Base-by-base conservation (phyloP, 148 eudicot genomes). In the Chenopodium berlandieri region DNA sequence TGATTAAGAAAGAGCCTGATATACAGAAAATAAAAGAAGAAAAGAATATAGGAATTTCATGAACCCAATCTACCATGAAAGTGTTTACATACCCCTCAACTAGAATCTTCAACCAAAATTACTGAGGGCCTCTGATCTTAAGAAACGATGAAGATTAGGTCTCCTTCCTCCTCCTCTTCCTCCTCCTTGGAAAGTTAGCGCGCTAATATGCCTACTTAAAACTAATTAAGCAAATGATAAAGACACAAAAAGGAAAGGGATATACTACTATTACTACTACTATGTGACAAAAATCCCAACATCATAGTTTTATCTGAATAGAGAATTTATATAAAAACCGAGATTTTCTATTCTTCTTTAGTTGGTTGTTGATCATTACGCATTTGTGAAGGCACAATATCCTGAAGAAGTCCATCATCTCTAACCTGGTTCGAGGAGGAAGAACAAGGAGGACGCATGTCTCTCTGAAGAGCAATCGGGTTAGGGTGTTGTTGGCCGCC, bases 351-450 rank as follows among this genome's bases (percentile, higher is more conserved):
- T 68, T 83, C 52, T 73, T 89, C 73, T 84, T 88, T 85, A 63
- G 77, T 76, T 50, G 54, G 54, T 50, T 50, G 85, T 20, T 84
- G 80, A 87, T 90, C 91, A 73, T 86, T 80, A 58, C 78, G 75
- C 84, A 89, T 85, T 77, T 88, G 86, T 11, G 90, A 89, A n/a
- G 90, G 87, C 52, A 93, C 81, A 46, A 93, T 88, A 48, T 93
- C 95, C 74, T 91, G 87, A 34, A 93, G 89, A 85, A 93, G 97
- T 1, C 97, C 97, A 77, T 89, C 87, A 68, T 91, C 97, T 79
- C 82, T 82, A 23, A 54, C 83, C 30, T 81, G 78, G 66, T 84
- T 80, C 54, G 68, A 23, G 13, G 71, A 47, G 71, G 71, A 73
- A 2, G 77, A 62, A 71, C 81, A 62, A 62, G 77, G 72, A 25